Percentiles rank a stretch among this genome's conserved stretches.
Conservation (phyloP, 1,139 yeast species). For the Saccharomyces hybrid region DNA sequence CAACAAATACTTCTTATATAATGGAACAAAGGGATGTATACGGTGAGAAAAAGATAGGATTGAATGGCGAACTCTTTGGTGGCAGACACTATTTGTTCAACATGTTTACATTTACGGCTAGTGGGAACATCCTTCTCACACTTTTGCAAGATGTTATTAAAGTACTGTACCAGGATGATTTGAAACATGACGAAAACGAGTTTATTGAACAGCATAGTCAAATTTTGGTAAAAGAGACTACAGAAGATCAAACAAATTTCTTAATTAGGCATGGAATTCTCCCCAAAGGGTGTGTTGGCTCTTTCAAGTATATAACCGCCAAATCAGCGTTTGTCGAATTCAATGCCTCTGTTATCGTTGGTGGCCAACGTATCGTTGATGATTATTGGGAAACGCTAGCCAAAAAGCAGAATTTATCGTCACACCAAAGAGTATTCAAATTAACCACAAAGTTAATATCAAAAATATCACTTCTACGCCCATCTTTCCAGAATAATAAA, state of each 20-base stretch:
- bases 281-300: not conserved
- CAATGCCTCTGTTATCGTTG: slow-evolving; percentile 57
- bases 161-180: slow-evolving; percentile 10
- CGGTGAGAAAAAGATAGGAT: slow-evolving; percentile 69
- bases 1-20: slow-evolving; percentile 8
- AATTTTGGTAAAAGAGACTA: slow-evolving; percentile 15
- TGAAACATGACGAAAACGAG: slow-evolving; percentile 4
- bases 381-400: slow-evolving; percentile 75
- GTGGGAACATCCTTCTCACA: slow-evolving; percentile 14
- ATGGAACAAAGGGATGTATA: slow-evolving; percentile 50
- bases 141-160: slow-evolving; percentile 18
- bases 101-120: slow-evolving; percentile 40
- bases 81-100: slow-evolving; percentile 70
- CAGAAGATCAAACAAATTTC: slow-evolving; percentile 10
- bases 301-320: slow-evolving; percentile 18
- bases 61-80: slow-evolving; percentile 55
- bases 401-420: slow-evolving; percentile 48
- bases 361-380: slow-evolving; percentile 60
- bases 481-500: slow-evolving; percentile 7
- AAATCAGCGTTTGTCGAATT: slow-evolving; percentile 57
- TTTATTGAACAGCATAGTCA: slow-evolving; percentile 17
- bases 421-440: slow-evolving; percentile 37
- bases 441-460: slow-evolving; percentile 14
- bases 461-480: slow-evolving; percentile 16
- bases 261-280: slow-evolving; percentile 8